Evolutionary conservation across 306 rosid genomes (phyloP), one percentile per base, ranked within the genome.

Genomic region (Vachellia pachyceras): DNA sequence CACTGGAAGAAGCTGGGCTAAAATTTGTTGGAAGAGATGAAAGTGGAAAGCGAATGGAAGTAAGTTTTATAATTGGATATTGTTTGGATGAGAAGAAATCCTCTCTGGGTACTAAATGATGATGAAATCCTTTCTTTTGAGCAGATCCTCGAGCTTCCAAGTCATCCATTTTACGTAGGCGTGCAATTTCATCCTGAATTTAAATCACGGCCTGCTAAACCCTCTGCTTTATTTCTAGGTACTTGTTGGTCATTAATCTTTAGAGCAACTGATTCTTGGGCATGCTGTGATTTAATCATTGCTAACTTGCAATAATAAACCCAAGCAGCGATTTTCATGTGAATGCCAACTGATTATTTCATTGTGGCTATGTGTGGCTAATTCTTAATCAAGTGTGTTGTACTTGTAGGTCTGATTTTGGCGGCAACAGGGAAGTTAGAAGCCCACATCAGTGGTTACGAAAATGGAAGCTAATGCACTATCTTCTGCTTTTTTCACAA

Each of bases 161-260:
- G 85, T 76, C 99, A 96, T 90, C 94, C 97, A 69, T 96, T 86
- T 88, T 96, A 87, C 54, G 91, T 96, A 37, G 97, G 99, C 41
- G 97, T 90, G 82, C 99, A 96, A 83, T 96, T 96, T 83, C 98
- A 96, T 85, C 99, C 98, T 37, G 99, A 96, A 87, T 96, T 96
- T 82, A 96, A 96, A 88, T 96, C 99, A 22, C 93, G 98, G 75
- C 99, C 98, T 3, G 89, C 82, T 69, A 93, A 90, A 84, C 97
- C 99, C 49, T 93, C 99, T 64, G 90, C 97, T 57, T 88, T 92
- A 52, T 93, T 96, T 88, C 83, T 90, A 85, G 99, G 99, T 93
- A 89, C 80, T 29, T 35, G 10, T 33, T n/a, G 64, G 63, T 73
- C 64, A 47, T 33, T 25, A 60, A 60, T 25, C 37, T 23, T 12